Evolutionary conservation across 306 rosid species (phyloP), one percentile per base, ranked within the genome.

Genomic region (Cicer yamashitae): DNA sequence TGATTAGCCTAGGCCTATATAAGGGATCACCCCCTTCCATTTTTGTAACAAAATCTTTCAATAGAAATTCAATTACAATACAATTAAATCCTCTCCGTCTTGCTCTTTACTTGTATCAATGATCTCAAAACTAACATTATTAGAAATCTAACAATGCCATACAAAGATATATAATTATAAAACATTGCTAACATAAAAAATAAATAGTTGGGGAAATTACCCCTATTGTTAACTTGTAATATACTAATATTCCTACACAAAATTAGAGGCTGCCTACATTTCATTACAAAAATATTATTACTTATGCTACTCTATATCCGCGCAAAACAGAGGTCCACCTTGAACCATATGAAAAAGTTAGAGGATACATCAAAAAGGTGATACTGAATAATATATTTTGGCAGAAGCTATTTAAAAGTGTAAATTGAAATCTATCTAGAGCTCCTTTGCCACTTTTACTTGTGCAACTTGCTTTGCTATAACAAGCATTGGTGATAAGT

Each of bases 181-280:
- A 71, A 77, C 71, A 77, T 25, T 25, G 63, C 18, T 44, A 12
- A 15, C n/a, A 66, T 45, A 17, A 22, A 64, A 48, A 74, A 39
- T 14, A 39, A 71, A 71, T 41, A 18, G 72, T 48, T 74, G 83
- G 84, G 86, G 75, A 70, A 83, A 75, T 74, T 25, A 39, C 84
- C 81, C 81, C 76, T 46, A 62, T 45, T 58, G 83, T 69, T 67
- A 38, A 38, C 64, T 67, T 70, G 18, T 41, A 9, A 77, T 22
- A 61, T 20, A 82, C 3, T 30, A 30, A 30, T 44, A 60, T 48
- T 45, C 74, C 75, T 47, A 18, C 44, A 74, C 13, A 41, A 70
- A 79, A 79, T 75, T 75, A 79, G 81, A 57, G 72, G 62, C 75
- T 70, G 52, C 71, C 81, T 64, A 75, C 52, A 64, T 40, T 65